Evolutionary conservation across 768 basidiomycete species (phyloP), one percentile per base, ranked within the genome.

Genomic region (Russula sp.): DNA sequence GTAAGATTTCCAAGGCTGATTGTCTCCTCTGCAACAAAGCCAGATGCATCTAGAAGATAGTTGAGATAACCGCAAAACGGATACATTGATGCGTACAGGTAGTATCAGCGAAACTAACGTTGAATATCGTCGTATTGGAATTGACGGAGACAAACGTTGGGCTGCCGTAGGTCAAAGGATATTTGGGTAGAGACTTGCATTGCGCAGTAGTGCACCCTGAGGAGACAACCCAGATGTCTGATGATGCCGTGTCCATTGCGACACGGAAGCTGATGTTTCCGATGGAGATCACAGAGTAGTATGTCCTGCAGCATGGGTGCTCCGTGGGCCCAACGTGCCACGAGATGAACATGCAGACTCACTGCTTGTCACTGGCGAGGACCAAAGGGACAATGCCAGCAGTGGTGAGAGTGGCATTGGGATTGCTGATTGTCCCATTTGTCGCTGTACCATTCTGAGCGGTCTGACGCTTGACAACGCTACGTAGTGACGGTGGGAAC

Each of bases 211-310:
- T 72, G 72, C 90, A 92, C 5, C 68, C 76, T 8, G 87, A 84
- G 16, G 88, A 86, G 47, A 82, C 69, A 20, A 91, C 64, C 88
- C 88, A 92, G 13, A 87, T 72, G 74, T 86, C 85, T 16, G 86
- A 76, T 8, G 88, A 90, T 18, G 78, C 90, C 1, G 89, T 91
- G 70, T 92, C 90, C 47, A 91, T 74, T 0, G 82, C 83, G 20
- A 84, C 82, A 16, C 88, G 84, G 66, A 90, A 86, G 67, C 74
- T 81, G 59, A 88, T 81, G 58, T 76, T 74, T 36, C 88, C 90
- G 32, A 79, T 75, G 64, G 80, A 72, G 59, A 90, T 77, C 43
- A 87, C 71, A 20, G 80, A 74, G 66, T 80, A 90, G 68, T 89
- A 91, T 2, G 88, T 83, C 68, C 89, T 90, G 49, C 36, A 42